Evolutionary conservation across 2,329 filamentous ascomycete species (phyloP), one percentile per base, ranked within the genome.

Genomic region (Pezicula radicicola): DNA sequence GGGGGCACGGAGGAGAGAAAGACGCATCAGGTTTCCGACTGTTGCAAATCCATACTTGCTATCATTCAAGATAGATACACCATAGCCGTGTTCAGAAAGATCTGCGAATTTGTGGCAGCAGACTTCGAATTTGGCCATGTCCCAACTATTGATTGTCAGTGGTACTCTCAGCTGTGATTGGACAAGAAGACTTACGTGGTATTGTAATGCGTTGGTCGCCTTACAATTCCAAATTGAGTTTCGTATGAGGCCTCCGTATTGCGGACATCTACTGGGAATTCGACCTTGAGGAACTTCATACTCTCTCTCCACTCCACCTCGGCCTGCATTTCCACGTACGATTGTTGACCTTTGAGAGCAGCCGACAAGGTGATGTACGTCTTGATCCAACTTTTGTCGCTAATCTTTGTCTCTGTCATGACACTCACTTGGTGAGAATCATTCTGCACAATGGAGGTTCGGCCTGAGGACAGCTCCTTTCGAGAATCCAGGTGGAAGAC

Each of bases 281-380:
- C 94, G 47, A 97, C 93, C 77, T 99, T 99, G 66, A 99, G 81
- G 78, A 97, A 97, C 67, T 94, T 96, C 87, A 94, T 97, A 12
- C 84, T 91, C 70, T 99, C 94, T 60, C 87, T 88, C 94, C 94
- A 99, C 66, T 97, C 90, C n/a, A 97, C 89, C 60, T 95, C 90
- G 47, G 87, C 88, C 39, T 84, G 80, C 57, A 93, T 85, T 58
- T 95, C 88, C 15, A 97, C 80, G 58, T 84, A 85, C 0, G 86
- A 87, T 30, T 83, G 80, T 33, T 84, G 75, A 37, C 82, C 81
- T 47, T 83, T 76, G 18, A 88, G 72, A 13, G 84, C 80, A 1
- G 90, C 88, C 2, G 84, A 78, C 18, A 99, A 79, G 51, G 83
- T 91, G 63, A 97, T 88, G 18, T 88, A 91, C 0, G 91, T 94